Evolutionary conservation across 148 eudicot species (phyloP).

Genomic region (Nepenthes mirabilis): DNA sequence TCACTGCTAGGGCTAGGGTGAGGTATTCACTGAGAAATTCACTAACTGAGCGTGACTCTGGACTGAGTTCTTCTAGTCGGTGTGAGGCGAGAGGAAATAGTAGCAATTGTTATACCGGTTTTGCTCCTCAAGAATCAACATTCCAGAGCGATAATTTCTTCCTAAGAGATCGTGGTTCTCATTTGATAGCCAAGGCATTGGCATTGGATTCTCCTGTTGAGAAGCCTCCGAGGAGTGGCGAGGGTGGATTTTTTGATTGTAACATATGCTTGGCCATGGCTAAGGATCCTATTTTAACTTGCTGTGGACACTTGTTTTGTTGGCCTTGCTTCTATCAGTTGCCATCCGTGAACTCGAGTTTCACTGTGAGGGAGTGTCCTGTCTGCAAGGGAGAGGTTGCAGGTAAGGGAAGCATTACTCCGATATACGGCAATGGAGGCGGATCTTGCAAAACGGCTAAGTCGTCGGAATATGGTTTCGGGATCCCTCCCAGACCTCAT

Average conservation of each 20-base stretch:
- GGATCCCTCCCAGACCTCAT: constrained; percentile 44
- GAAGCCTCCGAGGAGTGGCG: constrained; percentile 10
- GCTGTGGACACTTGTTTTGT: constrained; percentile 59
- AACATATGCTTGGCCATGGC: constrained; percentile 42
- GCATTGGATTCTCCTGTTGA: constrained; percentile 20
- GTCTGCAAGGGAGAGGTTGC: constrained; percentile 52
- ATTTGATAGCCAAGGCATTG: constrained; percentile 31
- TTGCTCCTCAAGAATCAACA: not conserved
- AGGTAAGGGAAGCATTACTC: constrained; percentile 20
- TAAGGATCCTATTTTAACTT: constrained; percentile 41
- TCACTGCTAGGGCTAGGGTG: constrained; percentile 33
- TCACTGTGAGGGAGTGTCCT: constrained; percentile 42
- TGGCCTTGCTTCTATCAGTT: constrained; percentile 48
- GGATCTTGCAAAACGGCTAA: not conserved
- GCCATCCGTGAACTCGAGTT: constrained; percentile 16
- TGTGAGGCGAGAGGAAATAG: not conserved
- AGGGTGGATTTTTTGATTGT: constrained; percentile 42
- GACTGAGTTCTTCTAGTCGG: not conserved
- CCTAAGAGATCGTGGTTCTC: constrained; percentile 18
- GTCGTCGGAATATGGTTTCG: constrained; percentile 11
- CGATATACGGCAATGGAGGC: constrained; percentile 41
- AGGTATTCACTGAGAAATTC: constrained; percentile 6
- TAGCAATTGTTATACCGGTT: not conserved
- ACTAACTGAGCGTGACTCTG: not conserved
- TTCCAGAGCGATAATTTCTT: constrained; percentile 10